A percentile compares a stretch with the other conserved stretches of the same genome.
Evolutionary conservation across 441 rosid species (phyloP).

Genomic region (Dalechampia spathulata): DNA sequence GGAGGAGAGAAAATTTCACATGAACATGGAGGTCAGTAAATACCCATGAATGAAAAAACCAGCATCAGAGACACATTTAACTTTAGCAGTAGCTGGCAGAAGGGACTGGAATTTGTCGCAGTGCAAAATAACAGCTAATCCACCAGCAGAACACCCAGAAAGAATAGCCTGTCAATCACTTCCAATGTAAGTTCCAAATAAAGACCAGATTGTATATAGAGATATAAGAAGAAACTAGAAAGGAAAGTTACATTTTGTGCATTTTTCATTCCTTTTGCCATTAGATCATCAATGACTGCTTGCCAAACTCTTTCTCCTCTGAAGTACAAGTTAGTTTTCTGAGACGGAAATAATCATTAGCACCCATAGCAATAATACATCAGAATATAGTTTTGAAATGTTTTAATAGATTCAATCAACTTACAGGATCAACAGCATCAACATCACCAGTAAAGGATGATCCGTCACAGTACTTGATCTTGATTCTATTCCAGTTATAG

Average conservation of each 20-base stretch:
- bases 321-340: constrained; percentile 74
- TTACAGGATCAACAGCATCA: constrained; percentile 64
- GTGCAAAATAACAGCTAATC: constrained; percentile 80
- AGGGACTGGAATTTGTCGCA: constrained; percentile 79
- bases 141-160: constrained; percentile 98
- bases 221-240: background rate
- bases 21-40: too few relatives aligned
- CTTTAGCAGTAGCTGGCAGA: constrained; percentile 60
- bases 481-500: constrained; percentile 87
- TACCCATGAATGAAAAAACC: constrained; percentile 89
- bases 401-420: constrained; percentile 14
- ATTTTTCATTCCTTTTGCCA: constrained; percentile 75
- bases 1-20: too few relatives aligned
- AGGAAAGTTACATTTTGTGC: constrained; percentile 54
- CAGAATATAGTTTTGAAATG: too few relatives aligned
- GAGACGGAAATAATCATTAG: constrained; percentile 26
- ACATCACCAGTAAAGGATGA: constrained; percentile 93
- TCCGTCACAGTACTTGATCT: constrained; percentile 88
- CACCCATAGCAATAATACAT: too few relatives aligned
- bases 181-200: background rate
- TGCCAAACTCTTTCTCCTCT: constrained; percentile 87
- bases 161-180: constrained; percentile 61
- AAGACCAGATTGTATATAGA: background rate
- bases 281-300: constrained; percentile 70
- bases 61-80: constrained; percentile 94